phyloP scores from a whole-genome alignment of 139 green algal species.

The Zygnema circumcarinatum region DNA sequence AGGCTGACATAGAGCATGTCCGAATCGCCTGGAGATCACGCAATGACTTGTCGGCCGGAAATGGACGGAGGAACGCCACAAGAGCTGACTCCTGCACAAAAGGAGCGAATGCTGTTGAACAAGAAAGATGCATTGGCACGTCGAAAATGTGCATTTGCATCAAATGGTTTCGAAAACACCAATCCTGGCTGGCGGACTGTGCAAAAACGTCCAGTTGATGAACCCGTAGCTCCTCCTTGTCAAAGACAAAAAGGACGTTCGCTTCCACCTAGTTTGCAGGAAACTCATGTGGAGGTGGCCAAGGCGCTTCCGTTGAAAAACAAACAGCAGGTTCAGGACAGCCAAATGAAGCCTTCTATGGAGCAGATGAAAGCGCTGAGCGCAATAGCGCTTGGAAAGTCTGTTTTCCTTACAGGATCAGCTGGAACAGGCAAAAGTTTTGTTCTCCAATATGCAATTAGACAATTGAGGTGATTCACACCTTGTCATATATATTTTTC shows the following conservation, averaged over 20 bases:
- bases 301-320: background rate
- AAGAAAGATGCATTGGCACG: background rate
- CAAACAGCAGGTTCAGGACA: background rate
- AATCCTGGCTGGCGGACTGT: background rate
- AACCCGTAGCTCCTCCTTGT: background rate
- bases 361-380: conserved; percentile 28
- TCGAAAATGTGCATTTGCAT: background rate
- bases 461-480: conserved; percentile 59
- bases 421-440: conserved; percentile 78
- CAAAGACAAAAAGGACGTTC: background rate
- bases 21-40: too few species aligned
- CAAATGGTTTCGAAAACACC: background rate
- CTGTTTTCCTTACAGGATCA: conserved; percentile 64
- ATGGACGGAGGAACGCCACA: background rate
- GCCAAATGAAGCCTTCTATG: background rate
- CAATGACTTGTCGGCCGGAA: too few species aligned
- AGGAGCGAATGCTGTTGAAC: background rate
- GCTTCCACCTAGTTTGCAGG: background rate
- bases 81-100: background rate
- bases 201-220: background rate
- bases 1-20: too few species aligned
- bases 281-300: background rate
- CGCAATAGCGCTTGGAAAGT: conserved; percentile 23
- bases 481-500: conserved; percentile 46
- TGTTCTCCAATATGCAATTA: conserved; percentile 59